Evolutionary conservation across 1,284 basidiomycete genomes (phyloP), one percentile per base, ranked within the genome.

Genomic region (Papiliotrema nemorosa): DNA sequence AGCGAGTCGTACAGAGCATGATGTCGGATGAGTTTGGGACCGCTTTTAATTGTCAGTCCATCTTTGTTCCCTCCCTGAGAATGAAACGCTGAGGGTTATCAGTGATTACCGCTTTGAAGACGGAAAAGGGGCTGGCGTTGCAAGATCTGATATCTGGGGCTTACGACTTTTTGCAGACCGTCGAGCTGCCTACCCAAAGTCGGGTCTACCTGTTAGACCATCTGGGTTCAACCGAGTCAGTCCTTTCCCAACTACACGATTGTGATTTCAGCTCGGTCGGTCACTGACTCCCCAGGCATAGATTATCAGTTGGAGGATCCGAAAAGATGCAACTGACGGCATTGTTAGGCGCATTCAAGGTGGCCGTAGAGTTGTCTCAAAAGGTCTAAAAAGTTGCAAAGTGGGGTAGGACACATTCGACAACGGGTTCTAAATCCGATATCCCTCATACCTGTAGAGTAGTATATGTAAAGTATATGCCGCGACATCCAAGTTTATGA

Each of bases 251-350:
- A 38, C 25, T 20, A 3, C 25, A 27, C 36, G 14, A 33, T 25
- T 6, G 25, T 22, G 21, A 27, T n/a, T 16, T 24, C 2, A 24
- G 3, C 16, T 26, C 31, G 10, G 35, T 47, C 33, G 44, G 10
- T 26, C 10, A 49, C 55, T 50, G 31, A 52, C 34, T 2, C 3
- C 26, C n/a, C 51, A 96, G 93, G 70, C 86, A 97, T 72, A 84
- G 96, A 44, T 77, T 98, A 14, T 91, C 91, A 1, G 87, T 92
- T 0, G 94, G 96, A 3, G 92, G 87, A 1, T 93, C 79, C 56
- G 96, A 99, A 72, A 97, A 92, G 60, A 84, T 99, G 51, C 96
- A 98, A 68, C 72, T 98, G 50, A 90, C 90, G 2, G 92, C 91
- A 0, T 74, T 99, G 54, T 77, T 98, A 2, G 93, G 88, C 2